Evolutionary conservation across 306 rosid species (phyloP).

Genomic region (Vigna unguiculata): DNA sequence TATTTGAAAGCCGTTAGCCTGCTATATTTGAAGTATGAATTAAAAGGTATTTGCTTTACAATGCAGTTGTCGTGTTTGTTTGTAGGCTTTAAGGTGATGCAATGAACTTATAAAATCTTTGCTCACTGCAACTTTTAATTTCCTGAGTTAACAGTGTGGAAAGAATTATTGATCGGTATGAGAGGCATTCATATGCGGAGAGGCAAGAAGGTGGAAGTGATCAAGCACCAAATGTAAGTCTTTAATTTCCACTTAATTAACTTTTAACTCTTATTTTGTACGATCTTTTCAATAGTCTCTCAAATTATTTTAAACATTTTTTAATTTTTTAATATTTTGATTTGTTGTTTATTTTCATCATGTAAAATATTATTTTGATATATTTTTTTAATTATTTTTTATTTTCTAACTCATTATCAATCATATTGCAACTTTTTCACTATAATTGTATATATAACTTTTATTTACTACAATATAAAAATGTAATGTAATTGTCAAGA

Average conservation of each 20-base stretch:
- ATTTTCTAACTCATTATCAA: too few species aligned
- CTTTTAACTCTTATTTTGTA: not conserved
- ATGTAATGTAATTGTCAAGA: too few species aligned
- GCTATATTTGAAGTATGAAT: not conserved
- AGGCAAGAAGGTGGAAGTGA: conserved; percentile 59
- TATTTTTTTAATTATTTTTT: too few species aligned
- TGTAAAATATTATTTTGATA: too few species aligned
- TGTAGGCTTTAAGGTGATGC: not conserved
- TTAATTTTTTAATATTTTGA: too few species aligned
- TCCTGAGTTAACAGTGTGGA: conserved; percentile 66
- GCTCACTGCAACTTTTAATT: conserved; percentile 1
- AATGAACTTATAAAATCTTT: not conserved
- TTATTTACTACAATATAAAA: too few species aligned
- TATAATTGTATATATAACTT: too few species aligned
- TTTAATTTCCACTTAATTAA: not conserved
- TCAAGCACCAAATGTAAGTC: conserved; percentile 58
- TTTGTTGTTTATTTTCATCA: too few species aligned
- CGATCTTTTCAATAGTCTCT: too few species aligned
- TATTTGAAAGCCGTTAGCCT: not conserved
- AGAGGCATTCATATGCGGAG: conserved; percentile 77
- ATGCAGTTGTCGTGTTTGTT: not conserved
- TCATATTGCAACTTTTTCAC: too few species aligned
- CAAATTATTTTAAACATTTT: too few species aligned
- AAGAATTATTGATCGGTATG: conserved; percentile 85
- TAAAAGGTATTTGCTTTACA: not conserved